These are phyloP conservation scores for Mortierella polycephala DNA, from an alignment of 371 early-diverging fungal genomes.

Conservation along the genomic window DNA sequence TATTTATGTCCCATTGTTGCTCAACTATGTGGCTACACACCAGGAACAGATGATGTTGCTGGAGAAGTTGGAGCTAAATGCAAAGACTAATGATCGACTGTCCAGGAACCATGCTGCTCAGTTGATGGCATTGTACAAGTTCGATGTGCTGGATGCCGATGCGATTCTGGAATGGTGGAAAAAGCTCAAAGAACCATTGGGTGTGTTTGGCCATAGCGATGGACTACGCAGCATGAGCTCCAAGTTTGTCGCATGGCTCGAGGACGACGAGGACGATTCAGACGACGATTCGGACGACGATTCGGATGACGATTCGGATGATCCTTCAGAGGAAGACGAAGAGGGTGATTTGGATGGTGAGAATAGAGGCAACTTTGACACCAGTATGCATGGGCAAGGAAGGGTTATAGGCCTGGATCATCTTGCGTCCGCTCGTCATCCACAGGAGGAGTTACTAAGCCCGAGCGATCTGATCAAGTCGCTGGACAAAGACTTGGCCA, in stretches of 20 bases:
- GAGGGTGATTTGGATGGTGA: constrained; percentile 21
- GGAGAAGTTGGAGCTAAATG: constrained; percentile 29
- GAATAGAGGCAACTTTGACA: background rate
- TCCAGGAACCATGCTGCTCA: constrained; percentile 37
- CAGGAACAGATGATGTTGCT: constrained; percentile 37
- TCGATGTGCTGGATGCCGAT: constrained; percentile 47
- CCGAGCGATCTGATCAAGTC: constrained; percentile 14
- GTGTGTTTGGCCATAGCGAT: constrained; percentile 35
- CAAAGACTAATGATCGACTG: constrained; percentile 21
- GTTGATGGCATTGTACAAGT: constrained; percentile 43
- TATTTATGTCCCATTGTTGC: constrained; percentile 37
- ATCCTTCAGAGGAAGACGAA: constrained; percentile 11
- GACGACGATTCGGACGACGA: constrained; percentile 41
- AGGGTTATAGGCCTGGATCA: constrained; percentile 31
- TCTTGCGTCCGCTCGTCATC: background rate
- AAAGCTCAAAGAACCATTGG: constrained; percentile 37
- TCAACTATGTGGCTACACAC: constrained; percentile 45
- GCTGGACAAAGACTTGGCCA: constrained; percentile 25
- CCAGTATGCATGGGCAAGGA: constrained; percentile 5
- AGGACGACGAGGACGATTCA: constrained; percentile 46
- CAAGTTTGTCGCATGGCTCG: constrained; percentile 50
- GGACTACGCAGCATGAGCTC: constrained; percentile 50
- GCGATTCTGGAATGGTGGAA: constrained; percentile 53
- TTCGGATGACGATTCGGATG: constrained; percentile 27
- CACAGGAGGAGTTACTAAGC: constrained; percentile 5